A percentile compares a stretch with the other conserved stretches of the same genome.
Conservation (phyloP, 352 stramenopile species). For the Pythium aphanidermatum region DNA sequence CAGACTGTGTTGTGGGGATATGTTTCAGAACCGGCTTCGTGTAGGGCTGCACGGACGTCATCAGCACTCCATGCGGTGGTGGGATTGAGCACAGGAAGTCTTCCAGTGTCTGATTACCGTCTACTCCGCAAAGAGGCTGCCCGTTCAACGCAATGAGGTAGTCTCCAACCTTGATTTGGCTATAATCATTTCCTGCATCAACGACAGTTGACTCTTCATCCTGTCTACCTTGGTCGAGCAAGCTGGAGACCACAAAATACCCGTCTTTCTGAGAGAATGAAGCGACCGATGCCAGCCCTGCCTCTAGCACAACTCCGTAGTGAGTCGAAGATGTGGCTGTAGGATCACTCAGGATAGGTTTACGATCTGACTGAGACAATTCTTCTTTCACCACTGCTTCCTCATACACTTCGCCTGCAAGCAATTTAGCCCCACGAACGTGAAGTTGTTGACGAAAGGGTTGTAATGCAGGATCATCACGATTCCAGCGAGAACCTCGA, state of each 20-base stretch:
- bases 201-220: neutral
- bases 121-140: neutral
- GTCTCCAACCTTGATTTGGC: slow-evolving; percentile 13
- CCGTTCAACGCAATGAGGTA: slow-evolving; percentile 19
- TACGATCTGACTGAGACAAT: neutral
- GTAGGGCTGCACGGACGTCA: slow-evolving; percentile 37
- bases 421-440: slow-evolving; percentile 33
- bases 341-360: neutral
- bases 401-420: slow-evolving; percentile 48
- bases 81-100: neutral
- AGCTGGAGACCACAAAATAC: slow-evolving; percentile 38
- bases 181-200: too few species aligned
- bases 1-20: slow-evolving; percentile 48
- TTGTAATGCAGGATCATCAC: slow-evolving; percentile 55
- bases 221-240: slow-evolving; percentile 2
- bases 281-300: slow-evolving; percentile 20
- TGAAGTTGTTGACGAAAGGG: slow-evolving; percentile 39
- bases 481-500: slow-evolving; percentile 66
- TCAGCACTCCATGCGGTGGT: slow-evolving; percentile 49
- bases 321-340: neutral
- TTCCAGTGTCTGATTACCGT: slow-evolving; percentile 1
- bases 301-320: slow-evolving; percentile 41
- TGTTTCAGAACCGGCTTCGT: slow-evolving; percentile 46
- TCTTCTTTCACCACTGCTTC: slow-evolving; percentile 21
- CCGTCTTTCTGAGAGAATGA: slow-evolving; percentile 24